Conservation (phyloP, 2,329 filamentous ascomycete genomes). For the Chalara sp. region DNA sequence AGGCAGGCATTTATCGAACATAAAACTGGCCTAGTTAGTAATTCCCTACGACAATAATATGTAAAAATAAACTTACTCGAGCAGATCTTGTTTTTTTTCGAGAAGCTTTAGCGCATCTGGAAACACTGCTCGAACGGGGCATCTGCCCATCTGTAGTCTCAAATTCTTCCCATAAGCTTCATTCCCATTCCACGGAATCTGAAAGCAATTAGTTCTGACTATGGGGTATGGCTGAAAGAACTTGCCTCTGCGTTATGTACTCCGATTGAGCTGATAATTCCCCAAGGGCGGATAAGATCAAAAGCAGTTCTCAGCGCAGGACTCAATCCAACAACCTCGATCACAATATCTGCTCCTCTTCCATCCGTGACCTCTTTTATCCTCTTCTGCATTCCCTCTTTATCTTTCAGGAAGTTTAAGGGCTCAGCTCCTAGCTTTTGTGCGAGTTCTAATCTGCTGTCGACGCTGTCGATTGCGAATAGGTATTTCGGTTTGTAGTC, state of each 20-base stretch:
- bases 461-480: constrained; percentile 73
- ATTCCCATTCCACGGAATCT: constrained; percentile 56
- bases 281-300: constrained; percentile 66
- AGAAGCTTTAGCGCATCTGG: constrained; percentile 57
- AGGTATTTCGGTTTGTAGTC: constrained; percentile 69
- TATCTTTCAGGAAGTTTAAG: constrained; percentile 67
- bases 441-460: constrained; percentile 67
- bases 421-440: constrained; percentile 71
- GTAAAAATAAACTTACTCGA: constrained; percentile 48
- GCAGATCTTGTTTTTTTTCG: constrained; percentile 57
- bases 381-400: constrained; percentile 51
- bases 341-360: background rate
- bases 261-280: constrained; percentile 48
- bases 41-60: background rate
- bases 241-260: constrained; percentile 52
- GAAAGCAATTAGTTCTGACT: no score
- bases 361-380: constrained; percentile 19
- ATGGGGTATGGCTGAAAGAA: background rate
- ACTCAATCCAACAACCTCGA: constrained; percentile 27
- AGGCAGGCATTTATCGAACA: constrained; percentile 67
- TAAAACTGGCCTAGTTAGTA: constrained; percentile 47
- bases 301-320: constrained; percentile 64
- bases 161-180: constrained; percentile 65
- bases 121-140: constrained; percentile 45
- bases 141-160: constrained; percentile 38